These are phyloP conservation scores for Vaccinium darrowii DNA, from an alignment of 148 eudicot genomes.

Conservation along the genomic window DNA sequence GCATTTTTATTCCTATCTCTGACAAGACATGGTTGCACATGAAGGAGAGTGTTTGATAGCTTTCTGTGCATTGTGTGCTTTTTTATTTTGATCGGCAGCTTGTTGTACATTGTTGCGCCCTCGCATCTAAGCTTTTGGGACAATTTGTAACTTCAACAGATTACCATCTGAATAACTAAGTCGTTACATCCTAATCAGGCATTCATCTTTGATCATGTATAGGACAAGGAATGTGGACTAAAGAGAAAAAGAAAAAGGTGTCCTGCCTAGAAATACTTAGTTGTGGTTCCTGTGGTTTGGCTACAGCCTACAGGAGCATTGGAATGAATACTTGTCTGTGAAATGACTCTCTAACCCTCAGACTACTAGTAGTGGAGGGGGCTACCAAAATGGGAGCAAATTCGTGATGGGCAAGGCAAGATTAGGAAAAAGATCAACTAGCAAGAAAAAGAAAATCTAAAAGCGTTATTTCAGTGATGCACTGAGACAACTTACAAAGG, in stretches of 20 bases:
- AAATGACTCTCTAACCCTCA: background rate
- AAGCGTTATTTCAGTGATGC: background rate
- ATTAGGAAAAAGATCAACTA: background rate
- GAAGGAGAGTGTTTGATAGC: background rate
- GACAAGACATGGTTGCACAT: background rate
- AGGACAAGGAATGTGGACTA: background rate
- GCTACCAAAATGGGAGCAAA: background rate
- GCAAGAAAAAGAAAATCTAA: background rate
- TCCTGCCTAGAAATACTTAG: background rate
- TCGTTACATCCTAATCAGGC: slow-evolving; percentile 1
- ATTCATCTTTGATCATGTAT: background rate
- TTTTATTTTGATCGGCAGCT: too few species aligned
- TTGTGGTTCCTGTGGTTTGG: background rate
- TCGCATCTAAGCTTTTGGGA: background rate
- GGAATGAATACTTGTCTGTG: background rate
- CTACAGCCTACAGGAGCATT: background rate
- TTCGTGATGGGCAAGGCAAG: background rate
- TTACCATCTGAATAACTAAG: background rate
- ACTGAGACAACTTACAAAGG: slow-evolving; percentile 55
- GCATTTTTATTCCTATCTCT: background rate
- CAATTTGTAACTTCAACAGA: background rate
- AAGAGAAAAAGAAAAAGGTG: background rate
- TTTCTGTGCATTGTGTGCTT: background rate
- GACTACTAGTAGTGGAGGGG: background rate
- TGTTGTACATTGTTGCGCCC: background rate